Evolutionary conservation across 768 basidiomycete species (phyloP), one percentile per base, ranked within the genome.

Genomic region (Gyrodon lividus): DNA sequence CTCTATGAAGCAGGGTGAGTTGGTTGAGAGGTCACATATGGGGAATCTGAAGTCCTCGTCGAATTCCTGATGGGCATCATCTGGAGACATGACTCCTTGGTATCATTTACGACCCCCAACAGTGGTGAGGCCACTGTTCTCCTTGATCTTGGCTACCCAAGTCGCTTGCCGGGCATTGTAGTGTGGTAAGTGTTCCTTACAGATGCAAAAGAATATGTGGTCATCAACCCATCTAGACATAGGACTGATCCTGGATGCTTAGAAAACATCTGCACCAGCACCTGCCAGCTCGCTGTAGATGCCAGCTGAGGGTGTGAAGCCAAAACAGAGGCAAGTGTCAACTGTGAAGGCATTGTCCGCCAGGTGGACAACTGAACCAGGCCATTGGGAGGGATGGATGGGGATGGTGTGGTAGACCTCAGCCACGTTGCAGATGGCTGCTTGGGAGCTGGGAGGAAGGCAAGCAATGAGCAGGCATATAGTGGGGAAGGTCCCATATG

Each of bases 371-470:
- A 75, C 69, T 0, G 64, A 23, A 0, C 63, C 70, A 0, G 72
- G 72, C 74, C 73, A 78, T 35, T 77, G 76, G 0, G 58, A 57
- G 0, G 52, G 62, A 7, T 61, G 56, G 0, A 72, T 37, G 0
- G 71, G 72, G 0, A 75, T 57, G 0, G 63, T 71, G 0, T 16
- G 7, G 4, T 55, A 55, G 0, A 43, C 47, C 2, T 56, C 46
- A 0, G 39, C 33, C 0, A 56, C 33, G 9, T 56, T 38, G 0
- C 6, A 0, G 0, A 56, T 14, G 0, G 51, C 46, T 0, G 26
- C 51, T 14, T 56, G 51, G 0, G 26, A 26, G 0, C 54, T 35
- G 0, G 28, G 17, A 0, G 50, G 54, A 0, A 51, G 44, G 2
- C 3, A 7, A 0, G 22, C n/a, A 1, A 38, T 0, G 0, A 30